Percentiles rank a stretch among this genome's conserved stretches.
Conservation (phyloP, 129 eudicot genomes). For the Artemisia tridentata region DNA sequence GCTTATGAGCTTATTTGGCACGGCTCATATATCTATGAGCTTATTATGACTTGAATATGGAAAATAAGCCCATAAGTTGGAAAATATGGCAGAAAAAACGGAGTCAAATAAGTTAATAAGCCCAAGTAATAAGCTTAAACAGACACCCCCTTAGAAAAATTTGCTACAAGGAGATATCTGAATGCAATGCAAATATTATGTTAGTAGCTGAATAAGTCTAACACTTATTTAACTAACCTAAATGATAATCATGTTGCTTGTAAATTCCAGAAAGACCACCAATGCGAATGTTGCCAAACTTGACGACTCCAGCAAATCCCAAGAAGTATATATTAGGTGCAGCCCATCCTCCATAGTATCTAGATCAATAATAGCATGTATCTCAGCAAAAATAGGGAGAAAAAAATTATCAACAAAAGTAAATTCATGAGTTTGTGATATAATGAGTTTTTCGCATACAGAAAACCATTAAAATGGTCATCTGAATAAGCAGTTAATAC, state of each 20-base stretch:
- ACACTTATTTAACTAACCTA: slow-evolving; percentile 44
- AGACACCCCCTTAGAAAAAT: too few species aligned
- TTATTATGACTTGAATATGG: too few species aligned
- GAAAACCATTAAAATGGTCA: not conserved
- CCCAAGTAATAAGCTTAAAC: too few species aligned
- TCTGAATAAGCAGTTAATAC: slow-evolving; percentile 1
- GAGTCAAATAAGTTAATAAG: too few species aligned
- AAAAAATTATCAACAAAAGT: not conserved
- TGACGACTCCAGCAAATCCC: slow-evolving; percentile 92
- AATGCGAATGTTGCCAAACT: slow-evolving; percentile 87
- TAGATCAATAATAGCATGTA: slow-evolving; percentile 30
- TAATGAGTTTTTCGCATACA: not conserved
- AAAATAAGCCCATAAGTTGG: too few species aligned
- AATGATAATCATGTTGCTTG: slow-evolving; percentile 59
- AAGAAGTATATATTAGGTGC: slow-evolving; percentile 92
- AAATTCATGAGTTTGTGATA: not conserved
- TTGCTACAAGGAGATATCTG: not conserved
- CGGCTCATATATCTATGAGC: too few species aligned
- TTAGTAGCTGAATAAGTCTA: too few species aligned
- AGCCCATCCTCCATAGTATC: slow-evolving; percentile 99
- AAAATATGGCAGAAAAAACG: too few species aligned
- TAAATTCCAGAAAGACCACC: slow-evolving; percentile 98
- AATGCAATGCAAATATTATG: not conserved
- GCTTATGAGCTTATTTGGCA: too few species aligned
- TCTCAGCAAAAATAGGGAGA: not conserved